These are phyloP conservation scores for Aspergillus taichungensis DNA, from an alignment of 495 filamentous ascomycete genomes.

Conservation along the genomic window DNA sequence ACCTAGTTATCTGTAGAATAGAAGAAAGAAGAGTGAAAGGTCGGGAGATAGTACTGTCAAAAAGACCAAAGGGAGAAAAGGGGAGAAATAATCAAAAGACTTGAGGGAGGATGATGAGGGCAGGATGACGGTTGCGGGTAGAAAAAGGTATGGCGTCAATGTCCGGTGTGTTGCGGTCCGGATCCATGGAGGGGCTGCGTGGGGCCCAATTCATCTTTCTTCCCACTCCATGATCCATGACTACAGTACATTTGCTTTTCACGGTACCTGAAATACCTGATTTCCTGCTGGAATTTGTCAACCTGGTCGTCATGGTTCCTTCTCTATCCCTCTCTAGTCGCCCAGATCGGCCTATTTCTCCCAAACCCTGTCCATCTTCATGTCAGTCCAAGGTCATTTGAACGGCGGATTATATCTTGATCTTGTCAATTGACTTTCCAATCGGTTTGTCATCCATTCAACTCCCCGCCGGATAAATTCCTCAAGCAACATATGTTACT, in stretches of 20 bases:
- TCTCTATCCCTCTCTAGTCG: too few relatives aligned
- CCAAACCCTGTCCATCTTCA: neutral
- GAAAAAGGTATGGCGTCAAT: slow-evolving; percentile 20
- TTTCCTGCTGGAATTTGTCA: too few relatives aligned
- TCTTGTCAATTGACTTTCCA: neutral
- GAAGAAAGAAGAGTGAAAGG: too few relatives aligned
- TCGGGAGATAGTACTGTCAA: neutral
- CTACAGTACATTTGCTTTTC: slow-evolving; percentile 1
- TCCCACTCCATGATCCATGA: neutral
- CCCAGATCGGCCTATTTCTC: neutral
- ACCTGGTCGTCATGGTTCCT: too few relatives aligned
- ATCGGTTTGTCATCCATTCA: slow-evolving; percentile 9
- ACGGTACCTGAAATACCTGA: too few relatives aligned
- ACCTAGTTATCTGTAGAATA: too few relatives aligned
- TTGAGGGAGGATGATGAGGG: slow-evolving; percentile 9
- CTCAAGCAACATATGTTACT: too few relatives aligned
- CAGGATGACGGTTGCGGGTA: slow-evolving; percentile 10
- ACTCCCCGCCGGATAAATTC: neutral
- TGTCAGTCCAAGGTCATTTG: slow-evolving; percentile 3
- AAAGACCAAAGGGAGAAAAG: too few relatives aligned
- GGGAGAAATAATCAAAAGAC: neutral
- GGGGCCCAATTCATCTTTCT: slow-evolving; percentile 13
- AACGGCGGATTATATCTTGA: neutral
- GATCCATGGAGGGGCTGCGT: slow-evolving; percentile 21
- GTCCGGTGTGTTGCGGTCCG: slow-evolving; percentile 36